Evolutionary conservation across 176 grass and related monocot genomes (phyloP), one percentile per base, ranked within the genome.

Genomic region (Saccharum officinarum): DNA sequence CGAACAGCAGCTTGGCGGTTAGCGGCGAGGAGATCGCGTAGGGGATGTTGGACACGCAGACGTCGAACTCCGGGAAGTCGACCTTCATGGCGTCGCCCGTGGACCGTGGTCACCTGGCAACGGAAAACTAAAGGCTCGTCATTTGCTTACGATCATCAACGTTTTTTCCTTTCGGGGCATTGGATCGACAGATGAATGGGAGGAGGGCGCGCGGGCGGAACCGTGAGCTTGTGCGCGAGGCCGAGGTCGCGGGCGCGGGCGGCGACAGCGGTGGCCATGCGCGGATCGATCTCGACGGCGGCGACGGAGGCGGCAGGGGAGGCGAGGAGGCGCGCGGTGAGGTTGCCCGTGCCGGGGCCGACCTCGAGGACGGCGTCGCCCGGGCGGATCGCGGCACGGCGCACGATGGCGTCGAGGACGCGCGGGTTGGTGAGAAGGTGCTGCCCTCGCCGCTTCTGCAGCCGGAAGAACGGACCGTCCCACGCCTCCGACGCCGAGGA

Each of bases 31-130:
- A 92, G 52, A 93, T 93, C 10, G 87, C 74, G 54, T 92, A 97
- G 6, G 89, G 91, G 74, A 93, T 97, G 89, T 93, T 97, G 25
- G 94, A 85, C 12, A 97, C 89, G 54, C 94, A 97, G 18, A 86
- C 60, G 71, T 91, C 82, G 67, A 97, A 94, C 71, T 82, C 18
- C 30, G 82, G 91, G 85, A 94, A 92, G 31, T 94, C 68, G 2
- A 65, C 68, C 79, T 91, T 77, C 67, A 97, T 59, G 40, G 91
- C 91, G 73, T 92, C 94, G 5, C 85, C 87, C 10, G 1, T n/a
- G n/a, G n/a, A n/a, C n/a, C n/a, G n/a, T 81, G 49, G 93, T 92
- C 33, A 94, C 85, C 89, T 97, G 78, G 37, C 30, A 87, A 78
- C 13, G 13, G 25, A 69, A 60, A 67, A 52, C 8, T 28, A 0